Base-by-base conservation (phyloP, 2,329 filamentous ascomycete genomes). In the Colletotrichum sp. region DNA sequence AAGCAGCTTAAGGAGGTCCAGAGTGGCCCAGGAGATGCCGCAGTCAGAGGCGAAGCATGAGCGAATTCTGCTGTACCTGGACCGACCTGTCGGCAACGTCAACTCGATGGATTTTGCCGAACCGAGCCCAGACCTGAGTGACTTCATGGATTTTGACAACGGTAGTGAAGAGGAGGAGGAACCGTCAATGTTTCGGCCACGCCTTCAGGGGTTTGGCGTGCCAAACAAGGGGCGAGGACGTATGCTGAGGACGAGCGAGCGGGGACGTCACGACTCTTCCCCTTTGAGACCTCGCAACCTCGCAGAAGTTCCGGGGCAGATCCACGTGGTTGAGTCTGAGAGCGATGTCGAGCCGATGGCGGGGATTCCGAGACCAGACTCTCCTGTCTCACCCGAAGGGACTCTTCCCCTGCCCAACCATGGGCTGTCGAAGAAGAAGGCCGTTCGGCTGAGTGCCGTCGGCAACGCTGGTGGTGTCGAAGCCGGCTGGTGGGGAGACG, bases 381-480 rank as follows among this genome's bases (percentile, higher is more conserved):
- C 80, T 28, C 82, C 82, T 9, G 74, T 81, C 15, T 80, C 82
- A 5, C 77, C 78, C 6, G 67, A 67, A 4, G 67, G 68, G 18
- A 43, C 59, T 3, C 57, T 76, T 10, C 28, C 61, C 6, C 34
- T 75, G 39, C 69, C 77, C 15, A 64, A 26, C 28, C 65, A 72
- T 8, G 63, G 57, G 12, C 80, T 81, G 26, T 77, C 81, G 64
- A 81, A 80, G 78, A 86, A 86, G 80, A 87, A 85, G 79, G 83
- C 83, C 66, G 87, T 85, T 13, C 84, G 87, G 7, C 79, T 87
- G 59, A 87, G 85, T 67, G 86, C 86, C 3, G 85, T 87, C 18
- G 85, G 85, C 21, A 78, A 78, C 26, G 77, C 80, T 9, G 78
- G 79, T 26, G 80, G 79, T 30, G 80, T 79, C 7, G 82, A 83